Evolutionary conservation across 2,329 filamentous ascomycete species (phyloP).

Genomic region (Pestalotiopsis sp.): DNA sequence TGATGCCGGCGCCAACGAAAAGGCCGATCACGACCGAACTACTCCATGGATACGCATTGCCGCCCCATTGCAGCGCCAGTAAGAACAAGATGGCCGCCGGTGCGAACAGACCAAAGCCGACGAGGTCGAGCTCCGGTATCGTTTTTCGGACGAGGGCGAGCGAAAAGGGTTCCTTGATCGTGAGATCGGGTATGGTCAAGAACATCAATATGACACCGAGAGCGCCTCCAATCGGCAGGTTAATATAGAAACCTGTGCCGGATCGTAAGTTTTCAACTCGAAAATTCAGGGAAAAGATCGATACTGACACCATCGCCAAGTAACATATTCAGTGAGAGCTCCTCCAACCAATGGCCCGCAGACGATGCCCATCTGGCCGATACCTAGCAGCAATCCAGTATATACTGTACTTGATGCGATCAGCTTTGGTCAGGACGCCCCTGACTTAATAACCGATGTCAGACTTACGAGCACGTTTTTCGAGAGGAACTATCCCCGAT

Average conservation of each 20-base stretch:
- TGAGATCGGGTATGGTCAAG: conserved; percentile 37
- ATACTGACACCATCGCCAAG: conserved; percentile 48
- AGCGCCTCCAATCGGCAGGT: conserved; percentile 42
- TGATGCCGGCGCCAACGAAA: conserved; percentile 36
- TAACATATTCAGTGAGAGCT: conserved; percentile 39
- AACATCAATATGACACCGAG: conserved; percentile 33
- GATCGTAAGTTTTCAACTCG: neutral
- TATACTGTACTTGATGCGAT: conserved; percentile 13
- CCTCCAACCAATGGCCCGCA: conserved; percentile 50
- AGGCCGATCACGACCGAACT: conserved; percentile 39
- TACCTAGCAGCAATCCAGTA: conserved; percentile 21
- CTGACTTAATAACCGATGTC: too few relatives aligned
- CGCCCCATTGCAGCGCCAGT: conserved; percentile 46
- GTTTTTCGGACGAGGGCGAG: conserved; percentile 18
- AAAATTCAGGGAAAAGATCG: neutral
- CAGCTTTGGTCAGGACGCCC: neutral
- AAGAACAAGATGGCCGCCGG: conserved; percentile 42
- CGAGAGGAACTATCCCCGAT: conserved; percentile 35
- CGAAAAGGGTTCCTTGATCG: conserved; percentile 24
- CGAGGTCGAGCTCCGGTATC: conserved; percentile 39
- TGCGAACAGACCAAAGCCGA: conserved; percentile 43
- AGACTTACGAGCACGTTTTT: conserved; percentile 35
- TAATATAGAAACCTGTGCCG: conserved; percentile 43
- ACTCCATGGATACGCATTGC: conserved; percentile 37
- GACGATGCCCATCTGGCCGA: conserved; percentile 44